Evolutionary conservation across 805 yeast genomes (phyloP).

Genomic region (Wickerhamomyces queroliae): DNA sequence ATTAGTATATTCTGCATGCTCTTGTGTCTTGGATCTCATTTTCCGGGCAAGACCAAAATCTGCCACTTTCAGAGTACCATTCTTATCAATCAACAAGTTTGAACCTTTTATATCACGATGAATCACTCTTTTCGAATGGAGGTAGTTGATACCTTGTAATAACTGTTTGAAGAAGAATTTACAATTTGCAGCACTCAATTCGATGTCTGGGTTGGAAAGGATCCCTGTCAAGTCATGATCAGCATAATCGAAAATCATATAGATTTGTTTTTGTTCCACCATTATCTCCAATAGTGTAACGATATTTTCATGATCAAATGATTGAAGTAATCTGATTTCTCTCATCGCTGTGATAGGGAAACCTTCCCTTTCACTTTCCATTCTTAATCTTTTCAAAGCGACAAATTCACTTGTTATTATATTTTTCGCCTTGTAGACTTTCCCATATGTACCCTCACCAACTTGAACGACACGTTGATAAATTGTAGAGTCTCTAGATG

Average conservation of each 20-base stretch:
- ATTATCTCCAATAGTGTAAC: constrained; percentile 84
- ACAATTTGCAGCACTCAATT: constrained; percentile 54
- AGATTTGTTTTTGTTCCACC: constrained; percentile 68
- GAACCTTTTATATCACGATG: constrained; percentile 85
- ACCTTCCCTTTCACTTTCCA: constrained; percentile 89
- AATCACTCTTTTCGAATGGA: constrained; percentile 62
- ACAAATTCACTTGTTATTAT: constrained; percentile 60
- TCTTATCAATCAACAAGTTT: constrained; percentile 58
- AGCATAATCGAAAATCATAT: constrained; percentile 90
- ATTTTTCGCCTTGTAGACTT: constrained; percentile 85
- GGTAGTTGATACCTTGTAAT: constrained; percentile 60
- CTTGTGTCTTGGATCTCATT: constrained; percentile 49
- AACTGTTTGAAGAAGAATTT: constrained; percentile 64
- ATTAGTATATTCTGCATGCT: constrained; percentile 79
- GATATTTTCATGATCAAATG: constrained; percentile 75
- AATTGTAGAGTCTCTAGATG: constrained; percentile 20
- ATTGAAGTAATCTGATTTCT: constrained; percentile 81
- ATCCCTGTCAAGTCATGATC: constrained; percentile 92
- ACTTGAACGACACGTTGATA: constrained; percentile 81
- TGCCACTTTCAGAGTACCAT: constrained; percentile 64
- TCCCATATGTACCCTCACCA: constrained; percentile 99
- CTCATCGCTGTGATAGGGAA: constrained; percentile 94
- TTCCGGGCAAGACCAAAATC: constrained; percentile 81
- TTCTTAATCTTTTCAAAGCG: constrained; percentile 80
- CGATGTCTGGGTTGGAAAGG: constrained; percentile 66